A percentile compares a stretch with the other conserved stretches of the same genome.
Evolutionary conservation across 371 early-diverging fungal genomes (phyloP).

Genomic region (Mortierella sp.): DNA sequence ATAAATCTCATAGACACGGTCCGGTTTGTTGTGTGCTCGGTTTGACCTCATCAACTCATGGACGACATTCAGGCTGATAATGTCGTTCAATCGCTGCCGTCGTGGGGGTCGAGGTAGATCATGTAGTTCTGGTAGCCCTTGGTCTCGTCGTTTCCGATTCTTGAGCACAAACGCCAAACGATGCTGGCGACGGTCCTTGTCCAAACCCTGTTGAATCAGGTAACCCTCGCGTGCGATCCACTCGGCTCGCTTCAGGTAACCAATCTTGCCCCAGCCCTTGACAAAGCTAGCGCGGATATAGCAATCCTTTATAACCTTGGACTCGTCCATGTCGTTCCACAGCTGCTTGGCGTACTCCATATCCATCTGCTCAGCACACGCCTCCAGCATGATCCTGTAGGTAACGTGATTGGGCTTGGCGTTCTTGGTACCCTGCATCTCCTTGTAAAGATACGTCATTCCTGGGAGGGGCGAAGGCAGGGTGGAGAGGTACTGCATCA

Average conservation of each 20-base stretch:
- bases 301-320: conserved; percentile 19
- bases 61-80: conserved; percentile 30
- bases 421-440: conserved; percentile 26
- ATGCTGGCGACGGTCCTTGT: neutral
- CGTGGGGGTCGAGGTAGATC: neutral
- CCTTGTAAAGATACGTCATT: conserved; percentile 50
- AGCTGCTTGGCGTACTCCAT: conserved; percentile 36
- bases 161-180: conserved; percentile 3
- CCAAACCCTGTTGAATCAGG: conserved; percentile 17
- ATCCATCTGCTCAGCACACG: conserved; percentile 56
- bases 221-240: conserved; percentile 25
- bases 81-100: conserved; percentile 10
- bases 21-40: conserved; percentile 22
- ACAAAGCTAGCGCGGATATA: conserved; percentile 46
- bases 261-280: conserved; percentile 44
- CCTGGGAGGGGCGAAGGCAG: conserved; percentile 50
- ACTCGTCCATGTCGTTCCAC: conserved; percentile 32
- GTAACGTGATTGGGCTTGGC: conserved; percentile 46
- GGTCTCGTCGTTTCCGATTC: neutral
- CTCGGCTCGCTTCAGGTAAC: conserved; percentile 36
- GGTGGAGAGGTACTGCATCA: conserved; percentile 59
- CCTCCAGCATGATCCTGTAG: conserved; percentile 44
- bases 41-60: conserved; percentile 50
- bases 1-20: conserved; percentile 37
- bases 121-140: neutral